These are phyloP conservation scores for Boletus sp. DNA, from an alignment of 768 basidiomycete genomes.

Conservation along the genomic window DNA sequence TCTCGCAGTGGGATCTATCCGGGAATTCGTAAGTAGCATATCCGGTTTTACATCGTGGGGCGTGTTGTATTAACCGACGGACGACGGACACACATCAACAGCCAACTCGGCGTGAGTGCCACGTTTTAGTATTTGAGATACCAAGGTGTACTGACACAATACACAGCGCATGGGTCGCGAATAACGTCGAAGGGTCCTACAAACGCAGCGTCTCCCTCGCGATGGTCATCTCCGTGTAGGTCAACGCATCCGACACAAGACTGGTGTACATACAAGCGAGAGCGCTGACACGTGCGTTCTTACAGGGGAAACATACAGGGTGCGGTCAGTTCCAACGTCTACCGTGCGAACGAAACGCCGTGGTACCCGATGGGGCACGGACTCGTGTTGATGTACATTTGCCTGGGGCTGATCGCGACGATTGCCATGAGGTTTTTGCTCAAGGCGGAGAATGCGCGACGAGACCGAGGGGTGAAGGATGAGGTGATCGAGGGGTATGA, in stretches of 20 bases:
- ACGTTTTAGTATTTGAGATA: background rate
- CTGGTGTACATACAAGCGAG: background rate
- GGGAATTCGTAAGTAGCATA: constrained; percentile 51
- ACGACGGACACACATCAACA: constrained; percentile 18
- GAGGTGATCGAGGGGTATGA: constrained; percentile 51
- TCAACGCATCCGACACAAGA: background rate
- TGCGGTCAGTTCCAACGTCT: constrained; percentile 76
- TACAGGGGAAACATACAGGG: constrained; percentile 69
- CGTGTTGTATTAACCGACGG: background rate
- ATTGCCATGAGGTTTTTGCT: constrained; percentile 40
- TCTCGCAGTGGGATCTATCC: constrained; percentile 65
- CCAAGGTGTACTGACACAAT: constrained; percentile 1
- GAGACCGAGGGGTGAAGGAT: constrained; percentile 65
- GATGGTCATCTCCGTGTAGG: constrained; percentile 65
- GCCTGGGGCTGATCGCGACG: constrained; percentile 53
- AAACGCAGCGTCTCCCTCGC: constrained; percentile 70
- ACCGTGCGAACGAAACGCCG: constrained; percentile 61
- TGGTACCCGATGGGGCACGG: constrained; percentile 64
- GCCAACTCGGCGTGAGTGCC: constrained; percentile 55
- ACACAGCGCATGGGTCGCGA: constrained; percentile 52
- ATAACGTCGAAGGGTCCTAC: constrained; percentile 73
- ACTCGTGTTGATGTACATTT: constrained; percentile 71
- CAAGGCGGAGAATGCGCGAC: constrained; percentile 57
- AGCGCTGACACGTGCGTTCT: background rate
- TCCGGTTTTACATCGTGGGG: background rate